Conservation (phyloP, 23 red algal species). For the Agarophyton chilense region DNA sequence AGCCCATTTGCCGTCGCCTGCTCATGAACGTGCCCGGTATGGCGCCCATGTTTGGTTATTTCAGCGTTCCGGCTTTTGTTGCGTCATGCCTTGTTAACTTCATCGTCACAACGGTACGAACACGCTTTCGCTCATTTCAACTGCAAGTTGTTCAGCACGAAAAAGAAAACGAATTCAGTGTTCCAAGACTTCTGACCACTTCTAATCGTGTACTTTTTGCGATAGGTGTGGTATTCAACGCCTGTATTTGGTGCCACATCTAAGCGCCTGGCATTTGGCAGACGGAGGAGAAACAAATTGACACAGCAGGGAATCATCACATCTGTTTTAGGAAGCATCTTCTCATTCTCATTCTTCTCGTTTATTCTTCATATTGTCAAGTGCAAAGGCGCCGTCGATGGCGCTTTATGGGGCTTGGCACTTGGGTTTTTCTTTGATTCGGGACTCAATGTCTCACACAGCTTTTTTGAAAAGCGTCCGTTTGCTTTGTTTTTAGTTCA, state of each 20-base stretch:
- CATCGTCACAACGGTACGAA: conserved; percentile 25
- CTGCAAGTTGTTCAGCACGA: no score
- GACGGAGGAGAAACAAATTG: background rate
- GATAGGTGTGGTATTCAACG: conserved; percentile 55
- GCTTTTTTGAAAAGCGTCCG: conserved; percentile 56
- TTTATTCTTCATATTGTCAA: conserved; percentile 22
- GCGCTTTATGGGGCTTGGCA: conserved; percentile 57
- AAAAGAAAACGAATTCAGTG: background rate
- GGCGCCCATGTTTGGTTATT: conserved; percentile 37
- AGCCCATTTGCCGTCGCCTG: background rate
- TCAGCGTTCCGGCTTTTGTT: conserved; percentile 45
- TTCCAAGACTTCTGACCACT: background rate
- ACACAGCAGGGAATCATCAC: background rate
- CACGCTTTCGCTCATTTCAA: background rate
- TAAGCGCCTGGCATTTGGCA: conserved; percentile 24
- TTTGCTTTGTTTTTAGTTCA: conserved; percentile 47
- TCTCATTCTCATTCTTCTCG: conserved; percentile 33
- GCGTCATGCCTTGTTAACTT: conserved; percentile 36
- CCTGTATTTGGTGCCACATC: conserved; percentile 10
- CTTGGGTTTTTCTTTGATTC: conserved; percentile 57
- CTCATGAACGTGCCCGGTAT: background rate
- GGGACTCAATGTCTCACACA: conserved; percentile 47
- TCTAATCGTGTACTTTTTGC: background rate
- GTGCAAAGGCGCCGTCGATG: conserved; percentile 24
- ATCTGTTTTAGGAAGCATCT: background rate